Base-by-base conservation (phyloP, 164 flowering plant species). In the Platanus orientalis region DNA sequence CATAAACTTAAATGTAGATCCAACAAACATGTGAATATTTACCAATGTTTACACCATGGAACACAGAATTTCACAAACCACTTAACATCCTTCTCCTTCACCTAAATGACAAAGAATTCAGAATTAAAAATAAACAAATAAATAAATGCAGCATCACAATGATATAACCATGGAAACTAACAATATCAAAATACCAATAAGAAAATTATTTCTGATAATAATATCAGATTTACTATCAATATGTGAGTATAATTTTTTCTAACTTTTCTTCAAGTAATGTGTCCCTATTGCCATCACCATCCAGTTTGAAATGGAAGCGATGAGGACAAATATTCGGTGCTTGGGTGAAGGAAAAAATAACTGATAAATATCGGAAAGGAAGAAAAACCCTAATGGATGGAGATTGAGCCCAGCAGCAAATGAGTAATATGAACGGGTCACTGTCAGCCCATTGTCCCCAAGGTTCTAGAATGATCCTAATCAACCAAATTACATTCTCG, bases 11-110 rank as follows among this genome's bases (percentile, higher is more conserved):
- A 24, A 20, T n/a, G 20, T 21, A 24, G 4, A 29, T 57, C 24
- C 55, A 17, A 23, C 19, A 69, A 29, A 59, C 27, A 30, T 28
- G 21, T 27, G 61, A 71, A 20, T 45, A 68, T 28, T 81, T 85
- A 95, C 99, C 99, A 95, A 72, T 95, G 88, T 78, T 95, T 94
- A 69, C 99, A 94, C 99, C 99, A 94, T 44, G 97, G 99, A 57
- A 95, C 99, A 61, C 97, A 89, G 69, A 95, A 95, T 63, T 81
- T 68, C 48, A 95, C 92, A 76, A 95, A 89, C 99, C 97, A 95
- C 16, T 84, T 92, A 23, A 97, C 89, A 57, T 89, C 96, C 70
- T 95, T 95, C 81, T 95, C 99, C 77, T 90, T 88, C 69, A 94
- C 83, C 99, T 94, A 69, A 66, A 51, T 30, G 56, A 44, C 7